These are phyloP conservation scores for Tuber umbilicatum DNA, from an alignment of 495 filamentous ascomycete species.

Conservation along the genomic window DNA sequence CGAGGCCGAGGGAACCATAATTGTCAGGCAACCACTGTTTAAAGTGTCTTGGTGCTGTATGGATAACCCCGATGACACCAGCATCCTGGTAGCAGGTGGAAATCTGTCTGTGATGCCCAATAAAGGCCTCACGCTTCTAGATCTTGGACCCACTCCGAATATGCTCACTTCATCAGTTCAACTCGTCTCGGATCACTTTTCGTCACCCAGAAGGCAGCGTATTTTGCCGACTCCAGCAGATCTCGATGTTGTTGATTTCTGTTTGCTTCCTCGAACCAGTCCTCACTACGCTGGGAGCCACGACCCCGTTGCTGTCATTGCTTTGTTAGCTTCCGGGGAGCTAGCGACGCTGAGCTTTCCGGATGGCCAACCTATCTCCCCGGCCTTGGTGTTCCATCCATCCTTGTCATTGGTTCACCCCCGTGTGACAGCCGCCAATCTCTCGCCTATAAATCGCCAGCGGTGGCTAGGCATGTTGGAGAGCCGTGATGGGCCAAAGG, in stretches of 20 bases:
- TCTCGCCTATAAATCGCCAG: slow-evolving; percentile 64
- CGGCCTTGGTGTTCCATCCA: slow-evolving; percentile 82
- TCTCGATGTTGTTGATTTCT: slow-evolving; percentile 73
- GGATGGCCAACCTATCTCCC: slow-evolving; percentile 77
- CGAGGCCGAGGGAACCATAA: slow-evolving; percentile 44
- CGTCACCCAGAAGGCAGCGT: slow-evolving; percentile 58
- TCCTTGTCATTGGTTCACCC: slow-evolving; percentile 80
- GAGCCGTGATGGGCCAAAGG: slow-evolving; percentile 57
- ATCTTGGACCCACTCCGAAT: slow-evolving; percentile 79
- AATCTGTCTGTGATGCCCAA: slow-evolving; percentile 54
- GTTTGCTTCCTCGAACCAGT: slow-evolving; percentile 67
- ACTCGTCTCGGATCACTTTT: slow-evolving; percentile 66
- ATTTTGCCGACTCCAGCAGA: slow-evolving; percentile 73
- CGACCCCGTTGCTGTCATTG: slow-evolving; percentile 79
- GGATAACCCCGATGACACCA: slow-evolving; percentile 85
- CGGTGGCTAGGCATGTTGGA: slow-evolving; percentile 76
- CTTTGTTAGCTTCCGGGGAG: slow-evolving; percentile 76
- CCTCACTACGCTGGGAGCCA: slow-evolving; percentile 82
- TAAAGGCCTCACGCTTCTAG: slow-evolving; percentile 77
- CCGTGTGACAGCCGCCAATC: slow-evolving; percentile 62
- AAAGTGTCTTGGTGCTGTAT: slow-evolving; percentile 86
- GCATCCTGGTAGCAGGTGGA: slow-evolving; percentile 78
- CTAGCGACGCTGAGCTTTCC: slow-evolving; percentile 83
- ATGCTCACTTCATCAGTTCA: slow-evolving; percentile 90
- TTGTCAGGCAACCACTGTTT: slow-evolving; percentile 63